Percentiles rank a stretch among this genome's conserved stretches.
Conservation (phyloP, 345 rosid species). For the Gossypium thurberi region DNA sequence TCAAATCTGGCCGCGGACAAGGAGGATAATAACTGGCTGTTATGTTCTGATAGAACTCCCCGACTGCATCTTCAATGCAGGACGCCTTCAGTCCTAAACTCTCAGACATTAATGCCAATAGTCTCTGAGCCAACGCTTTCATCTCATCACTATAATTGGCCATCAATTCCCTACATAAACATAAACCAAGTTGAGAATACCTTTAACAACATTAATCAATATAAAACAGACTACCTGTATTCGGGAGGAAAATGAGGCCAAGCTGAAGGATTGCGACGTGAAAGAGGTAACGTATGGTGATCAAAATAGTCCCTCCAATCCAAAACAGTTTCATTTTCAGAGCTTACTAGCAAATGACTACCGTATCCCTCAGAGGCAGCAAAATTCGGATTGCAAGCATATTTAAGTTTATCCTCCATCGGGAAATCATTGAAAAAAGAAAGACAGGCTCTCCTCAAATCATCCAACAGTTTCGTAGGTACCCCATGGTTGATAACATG, state of each 20-base stretch:
- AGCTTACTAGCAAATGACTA: conserved; percentile 54
- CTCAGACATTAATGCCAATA: conserved; percentile 60
- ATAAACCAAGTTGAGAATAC: neutral
- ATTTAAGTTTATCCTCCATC: conserved; percentile 55
- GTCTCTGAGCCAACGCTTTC: conserved; percentile 50
- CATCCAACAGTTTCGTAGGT: conserved; percentile 40
- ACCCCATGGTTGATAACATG: conserved; percentile 72
- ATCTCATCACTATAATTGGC: conserved; percentile 54
- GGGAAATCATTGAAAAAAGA: conserved; percentile 58
- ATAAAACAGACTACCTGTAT: conserved; percentile 42
- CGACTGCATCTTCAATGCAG: conserved; percentile 53
- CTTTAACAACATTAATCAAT: neutral
- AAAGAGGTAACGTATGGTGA: conserved; percentile 75
- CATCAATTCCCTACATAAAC: conserved; percentile 39
- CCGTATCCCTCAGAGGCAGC: conserved; percentile 84
- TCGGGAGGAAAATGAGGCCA: conserved; percentile 69
- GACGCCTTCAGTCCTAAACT: conserved; percentile 46
- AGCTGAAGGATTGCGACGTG: conserved; percentile 57
- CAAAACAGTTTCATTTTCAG: conserved; percentile 37
- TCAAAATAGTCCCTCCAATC: conserved; percentile 98
- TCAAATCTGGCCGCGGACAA: conserved; percentile 82
- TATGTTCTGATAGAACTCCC: conserved; percentile 80
- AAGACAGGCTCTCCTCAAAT: conserved; percentile 31
- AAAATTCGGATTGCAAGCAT: conserved; percentile 58
- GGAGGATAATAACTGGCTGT: conserved; percentile 85